Conservation (phyloP, 345 rosid genomes). For the Turritis glabra region DNA sequence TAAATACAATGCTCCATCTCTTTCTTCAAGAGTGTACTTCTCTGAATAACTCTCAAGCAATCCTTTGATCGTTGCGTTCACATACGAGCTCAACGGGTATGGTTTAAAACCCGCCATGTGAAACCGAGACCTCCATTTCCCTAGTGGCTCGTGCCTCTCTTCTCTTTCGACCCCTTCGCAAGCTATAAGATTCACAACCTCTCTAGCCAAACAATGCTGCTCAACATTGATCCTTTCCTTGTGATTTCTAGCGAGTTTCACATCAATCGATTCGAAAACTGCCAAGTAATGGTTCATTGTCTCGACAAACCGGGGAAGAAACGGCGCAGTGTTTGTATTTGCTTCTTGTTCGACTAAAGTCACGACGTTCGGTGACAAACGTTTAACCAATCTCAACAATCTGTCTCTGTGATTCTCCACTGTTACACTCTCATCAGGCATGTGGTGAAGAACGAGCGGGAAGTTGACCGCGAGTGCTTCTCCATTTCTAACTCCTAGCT, state of each 20-base stretch:
- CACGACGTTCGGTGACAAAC: conserved; percentile 79
- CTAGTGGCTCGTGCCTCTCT: conserved; percentile 81
- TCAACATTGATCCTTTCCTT: conserved; percentile 84
- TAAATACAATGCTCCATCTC: conserved; percentile 72
- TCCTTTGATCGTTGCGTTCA: conserved; percentile 71
- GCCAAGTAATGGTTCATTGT: conserved; percentile 71
- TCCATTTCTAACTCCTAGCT: conserved; percentile 61
- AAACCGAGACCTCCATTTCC: conserved; percentile 87
- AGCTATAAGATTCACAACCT: conserved; percentile 86
- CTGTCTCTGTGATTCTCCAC: conserved; percentile 85
- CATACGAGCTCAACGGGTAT: conserved; percentile 63
- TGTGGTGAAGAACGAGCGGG: conserved; percentile 79
- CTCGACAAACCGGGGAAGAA: conserved; percentile 69
- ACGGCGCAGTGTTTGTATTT: conserved; percentile 83
- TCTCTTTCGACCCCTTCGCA: conserved; percentile 92
- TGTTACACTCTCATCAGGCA: conserved; percentile 93
- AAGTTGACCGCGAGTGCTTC: conserved; percentile 90
- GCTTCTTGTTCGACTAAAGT: conserved; percentile 92
- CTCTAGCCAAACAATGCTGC: conserved; percentile 97
- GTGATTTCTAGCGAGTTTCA: conserved; percentile 70
- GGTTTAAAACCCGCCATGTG: conserved; percentile 88
- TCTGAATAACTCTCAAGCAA: conserved; percentile 64
- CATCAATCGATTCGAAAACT: conserved; percentile 78
- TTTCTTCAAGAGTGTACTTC: conserved; percentile 74
- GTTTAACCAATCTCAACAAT: conserved; percentile 68